Conservation (phyloP, 768 basidiomycete species). For the Fomitopsis serialis region DNA sequence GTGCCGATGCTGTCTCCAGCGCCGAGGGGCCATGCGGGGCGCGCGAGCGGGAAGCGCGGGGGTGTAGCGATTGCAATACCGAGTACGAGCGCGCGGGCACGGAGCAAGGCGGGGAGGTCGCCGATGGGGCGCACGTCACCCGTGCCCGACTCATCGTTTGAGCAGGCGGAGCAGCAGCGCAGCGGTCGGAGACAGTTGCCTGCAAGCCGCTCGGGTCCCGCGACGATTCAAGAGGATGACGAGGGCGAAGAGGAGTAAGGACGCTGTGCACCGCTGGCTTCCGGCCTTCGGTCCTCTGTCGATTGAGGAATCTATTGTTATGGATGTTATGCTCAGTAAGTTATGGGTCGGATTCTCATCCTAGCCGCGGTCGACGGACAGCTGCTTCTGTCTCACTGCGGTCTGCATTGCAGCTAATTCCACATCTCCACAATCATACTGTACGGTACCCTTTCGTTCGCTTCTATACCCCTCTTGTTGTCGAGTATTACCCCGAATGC, state of each 20-base stretch:
- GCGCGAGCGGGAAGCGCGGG: constrained; percentile 11
- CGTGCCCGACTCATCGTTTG: constrained; percentile 48
- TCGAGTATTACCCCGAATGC: too few relatives aligned
- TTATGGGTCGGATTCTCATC: neutral
- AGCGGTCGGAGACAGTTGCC: constrained; percentile 67
- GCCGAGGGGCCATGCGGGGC: constrained; percentile 4
- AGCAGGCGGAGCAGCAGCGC: constrained; percentile 41
- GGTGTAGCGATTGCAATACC: constrained; percentile 8
- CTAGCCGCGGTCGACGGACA: too few relatives aligned
- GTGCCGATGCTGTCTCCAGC: constrained; percentile 11
- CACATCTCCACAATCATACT: too few relatives aligned
- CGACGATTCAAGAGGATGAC: constrained; percentile 81
- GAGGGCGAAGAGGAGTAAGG: constrained; percentile 73
- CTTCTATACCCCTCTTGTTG: too few relatives aligned
- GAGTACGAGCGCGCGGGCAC: constrained; percentile 6
- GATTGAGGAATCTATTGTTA: neutral
- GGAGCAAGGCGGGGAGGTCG: constrained; percentile 36
- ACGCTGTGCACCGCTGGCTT: too few relatives aligned
- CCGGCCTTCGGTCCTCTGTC: too few relatives aligned
- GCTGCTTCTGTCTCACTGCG: too few relatives aligned
- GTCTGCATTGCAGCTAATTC: too few relatives aligned
- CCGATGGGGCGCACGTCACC: constrained; percentile 59
- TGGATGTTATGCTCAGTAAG: constrained; percentile 1
- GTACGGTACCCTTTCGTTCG: too few relatives aligned
- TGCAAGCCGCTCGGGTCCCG: constrained; percentile 58